Percentiles rank a stretch among this genome's conserved stretches.
Conservation (phyloP, 495 filamentous ascomycete genomes). For the Mytilinidion resinicola region DNA sequence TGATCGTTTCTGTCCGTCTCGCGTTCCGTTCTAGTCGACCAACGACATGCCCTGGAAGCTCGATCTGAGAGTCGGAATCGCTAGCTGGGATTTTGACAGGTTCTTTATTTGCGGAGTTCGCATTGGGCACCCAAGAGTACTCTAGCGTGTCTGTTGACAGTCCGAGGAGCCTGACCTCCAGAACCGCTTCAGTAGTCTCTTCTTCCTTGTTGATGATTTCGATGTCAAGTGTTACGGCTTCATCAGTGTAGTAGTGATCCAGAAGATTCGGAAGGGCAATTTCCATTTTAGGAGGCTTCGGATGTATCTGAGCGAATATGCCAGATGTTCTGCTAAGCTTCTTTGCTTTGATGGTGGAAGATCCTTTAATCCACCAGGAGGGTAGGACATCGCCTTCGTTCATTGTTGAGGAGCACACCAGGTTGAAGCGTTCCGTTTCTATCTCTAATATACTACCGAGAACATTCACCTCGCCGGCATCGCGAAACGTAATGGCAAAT, state of each 20-base stretch:
- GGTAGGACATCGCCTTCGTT: slow-evolving; percentile 38
- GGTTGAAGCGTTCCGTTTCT: slow-evolving; percentile 57
- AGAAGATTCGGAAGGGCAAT: slow-evolving; percentile 55
- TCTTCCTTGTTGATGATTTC: slow-evolving; percentile 79
- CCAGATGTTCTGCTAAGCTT: slow-evolving; percentile 45
- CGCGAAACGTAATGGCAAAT: slow-evolving; percentile 65
- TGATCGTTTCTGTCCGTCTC: slow-evolving; percentile 42
- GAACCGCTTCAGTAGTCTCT: slow-evolving; percentile 60
- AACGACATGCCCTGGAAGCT: slow-evolving; percentile 40
- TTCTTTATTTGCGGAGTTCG: slow-evolving; percentile 32
- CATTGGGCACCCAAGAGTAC: slow-evolving; percentile 41
- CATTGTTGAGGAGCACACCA: slow-evolving; percentile 58
- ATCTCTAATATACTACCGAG: slow-evolving; percentile 58
- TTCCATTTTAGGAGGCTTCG: slow-evolving; percentile 87
- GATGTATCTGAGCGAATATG: slow-evolving; percentile 60
- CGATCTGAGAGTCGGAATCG: slow-evolving; percentile 28
- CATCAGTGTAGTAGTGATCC: slow-evolving; percentile 76
- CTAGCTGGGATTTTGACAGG: slow-evolving; percentile 32
- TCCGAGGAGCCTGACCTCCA: slow-evolving; percentile 64
- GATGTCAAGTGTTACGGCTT: slow-evolving; percentile 60
- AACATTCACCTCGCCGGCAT: slow-evolving; percentile 69
- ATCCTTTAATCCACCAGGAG: slow-evolving; percentile 20
- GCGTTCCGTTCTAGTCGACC: slow-evolving; percentile 41
- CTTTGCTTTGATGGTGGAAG: slow-evolving; percentile 32
- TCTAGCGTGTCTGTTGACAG: slow-evolving; percentile 47